Base-by-base conservation (phyloP, 2,329 filamentous ascomycete species). In the Botryotinia calthae region DNA sequence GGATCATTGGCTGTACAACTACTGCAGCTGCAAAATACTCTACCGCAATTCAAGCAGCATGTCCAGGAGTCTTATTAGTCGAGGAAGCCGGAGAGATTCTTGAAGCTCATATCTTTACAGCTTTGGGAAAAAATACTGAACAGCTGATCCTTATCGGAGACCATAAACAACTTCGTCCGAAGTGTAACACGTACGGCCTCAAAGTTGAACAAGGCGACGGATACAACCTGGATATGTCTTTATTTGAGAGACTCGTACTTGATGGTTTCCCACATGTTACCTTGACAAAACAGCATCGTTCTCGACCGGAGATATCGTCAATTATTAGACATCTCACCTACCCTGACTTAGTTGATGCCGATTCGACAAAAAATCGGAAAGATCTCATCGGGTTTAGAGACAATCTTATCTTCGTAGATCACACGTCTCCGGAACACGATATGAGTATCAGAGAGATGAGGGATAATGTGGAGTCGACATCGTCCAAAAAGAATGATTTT, bases 71-170 rank as follows among this genome's bases (percentile, higher is more conserved):
- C 4, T 80, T 79, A 4, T 78, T 94, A 0, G 87, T 93, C 0
- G 91, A 94, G 79, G 91, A 94, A 80, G 91, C 91, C 0, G 91
- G 90, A 1, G 91, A 94, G 75, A 91, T 94, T 5, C 82, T 93
- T 0, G 91, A 94, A 79, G 85, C 85, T 2, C 91, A 93, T 75
- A 83, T 91, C 2, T 80, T 93, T 0, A 87, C 91, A 0, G 87
- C 91, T 0, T 77, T 93, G 72, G 83, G 84, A 0, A 79, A 85
- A 0, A 80, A 84, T 0, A 87, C 87, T 0, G 86, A 91, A 73
- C 90, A 93, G 56, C 79, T 93, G 1, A 85, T 93, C 0, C 80
- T 93, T 2, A 93, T 94, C 18, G 92, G 92, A 0, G 92, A 94
- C 71, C 91, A 94, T 78, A 87, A 91, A 72, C 92, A 94, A 75